Evolutionary conservation across 768 basidiomycete species (phyloP), one percentile per base, ranked within the genome.

Genomic region (Mycena amicta): DNA sequence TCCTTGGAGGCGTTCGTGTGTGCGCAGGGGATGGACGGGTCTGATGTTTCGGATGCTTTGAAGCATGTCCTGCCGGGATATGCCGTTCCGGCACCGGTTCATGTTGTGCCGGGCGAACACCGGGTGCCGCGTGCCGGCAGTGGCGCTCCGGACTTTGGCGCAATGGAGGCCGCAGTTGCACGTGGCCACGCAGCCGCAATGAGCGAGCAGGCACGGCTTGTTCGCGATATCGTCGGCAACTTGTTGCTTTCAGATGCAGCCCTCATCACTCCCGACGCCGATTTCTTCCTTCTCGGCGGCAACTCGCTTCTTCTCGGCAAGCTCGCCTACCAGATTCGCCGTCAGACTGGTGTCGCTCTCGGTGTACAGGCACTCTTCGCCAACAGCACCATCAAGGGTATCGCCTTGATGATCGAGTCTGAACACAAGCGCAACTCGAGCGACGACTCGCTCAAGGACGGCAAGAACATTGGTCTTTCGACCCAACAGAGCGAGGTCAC

Each of bases 221-320:
- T 78, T n/a, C 69, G 77, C 8, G 72, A 75, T 39, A 71, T 78
- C 49, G 57, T 79, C 27, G 70, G 74, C 5, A 68, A 70, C 26
- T 60, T 77, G 20, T 66, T 79, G 2, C 53, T 63, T 18, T 51
- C 72, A 50, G 74, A 77, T 22, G 56, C 71, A 6, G 59, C 59
- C 8, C 64, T 65, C 50, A 69, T 78, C 27, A 66, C 61, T 5
- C 53, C 61, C 43, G 68, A 72, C n/a, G 75, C 77, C 4, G 78
- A 79, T 55, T 79, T 79, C 63, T 79, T 79, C 63, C 57, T 78
- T 1, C 64, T 79, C 26, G 78, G 78, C 33, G 78, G 78, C n/a
- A 78, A 73, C 60, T 80, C 79, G 3, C 66, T 80, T 1, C 70
- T 80, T 11, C 73, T 80, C 13, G 80, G 80, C n/a, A 74, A 79